Evolutionary conservation across 371 early-diverging fungal genomes (phyloP), one percentile per base, ranked within the genome.

Genomic region (Thermomucor indicae-seudaticae): DNA sequence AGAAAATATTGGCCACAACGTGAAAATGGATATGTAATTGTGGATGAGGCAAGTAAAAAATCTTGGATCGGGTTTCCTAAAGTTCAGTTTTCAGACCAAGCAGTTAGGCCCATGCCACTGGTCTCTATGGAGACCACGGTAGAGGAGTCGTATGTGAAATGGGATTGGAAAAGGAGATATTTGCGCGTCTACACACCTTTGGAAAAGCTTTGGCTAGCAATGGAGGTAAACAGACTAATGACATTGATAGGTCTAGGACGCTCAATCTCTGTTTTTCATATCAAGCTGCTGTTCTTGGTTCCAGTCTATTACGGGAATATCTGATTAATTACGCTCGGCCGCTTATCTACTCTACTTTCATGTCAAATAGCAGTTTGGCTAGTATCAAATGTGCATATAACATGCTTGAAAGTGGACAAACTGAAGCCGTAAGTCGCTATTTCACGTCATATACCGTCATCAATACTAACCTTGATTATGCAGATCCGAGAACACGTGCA

Each of bases 301-400:
- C 88, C 12, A 42, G 63, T 6, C 57, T 68, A 0, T 60, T 89
- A 11, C 79, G 80, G 22, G 62, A 81, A 6, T 92, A 85, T 48
- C 53, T 92, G 34, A 74, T 90, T 58, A 92, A 92, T 54, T 92
- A 91, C 60, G 88, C 90, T 8, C 75, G 90, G 3, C 89, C 93
- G 0, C 58, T 90, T 24, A 84, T 92, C 30, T 92, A 88, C 58
- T 89, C 90, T 6, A 92, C 93, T 0, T 86, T 89, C 44, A 76
- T 90, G 58, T 67, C 90, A 1, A 70, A 65, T 52, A 73, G 59
- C 25, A 79, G 67, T 32, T 54, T 84, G 20, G 78, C 79, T 6
- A 71, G 79, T 30, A 73, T 86, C 49, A 72, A 71, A 47, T 76
- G 76, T 28, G 75, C 81, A 2, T 83, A 84, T 49, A 53, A 74